phyloP scores from a whole-genome alignment of 345 rosid species.

The Melastoma malabathricum region DNA sequence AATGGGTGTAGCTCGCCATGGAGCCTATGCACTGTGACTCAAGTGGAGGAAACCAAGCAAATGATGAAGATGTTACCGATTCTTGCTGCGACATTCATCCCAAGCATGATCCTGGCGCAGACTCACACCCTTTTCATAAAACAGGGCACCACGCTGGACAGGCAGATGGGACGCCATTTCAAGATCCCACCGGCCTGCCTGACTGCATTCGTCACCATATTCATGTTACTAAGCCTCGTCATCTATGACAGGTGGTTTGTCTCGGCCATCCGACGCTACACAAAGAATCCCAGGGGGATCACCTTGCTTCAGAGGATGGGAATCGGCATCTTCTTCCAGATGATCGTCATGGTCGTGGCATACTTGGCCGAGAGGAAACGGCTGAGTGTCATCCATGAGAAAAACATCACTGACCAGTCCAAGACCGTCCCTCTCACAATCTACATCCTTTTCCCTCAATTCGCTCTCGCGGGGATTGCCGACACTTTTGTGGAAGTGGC shows the following conservation, averaged over 20 bases:
- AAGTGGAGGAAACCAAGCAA: conserved; percentile 60
- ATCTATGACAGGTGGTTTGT: conserved; percentile 44
- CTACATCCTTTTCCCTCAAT: conserved; percentile 55
- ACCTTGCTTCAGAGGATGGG: conserved; percentile 74
- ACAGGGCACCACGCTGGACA: conserved; percentile 52
- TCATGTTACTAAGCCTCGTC: conserved; percentile 42
- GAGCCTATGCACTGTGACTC: conserved; percentile 46
- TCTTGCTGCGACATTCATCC: conserved; percentile 27
- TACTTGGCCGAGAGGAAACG: conserved; percentile 46
- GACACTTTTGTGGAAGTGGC: conserved; percentile 64
- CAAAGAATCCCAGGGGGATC: conserved; percentile 60
- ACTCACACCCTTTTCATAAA: conserved; percentile 49
- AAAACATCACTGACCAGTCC: conserved; percentile 9
- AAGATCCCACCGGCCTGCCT: conserved; percentile 66
- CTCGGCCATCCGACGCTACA: conserved; percentile 23
- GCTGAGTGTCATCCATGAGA: conserved; percentile 30
- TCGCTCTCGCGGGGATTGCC: conserved; percentile 60
- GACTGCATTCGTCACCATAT: conserved; percentile 49
- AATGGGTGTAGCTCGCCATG: conserved; percentile 24
- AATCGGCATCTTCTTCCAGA: conserved; percentile 39
- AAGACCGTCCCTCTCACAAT: conserved; percentile 45
- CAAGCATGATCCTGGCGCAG: conserved; percentile 38
- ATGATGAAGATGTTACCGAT: conserved; percentile 56
- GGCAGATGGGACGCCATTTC: conserved; percentile 39
- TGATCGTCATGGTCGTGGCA: conserved; percentile 37